A percentile compares a stretch with the other conserved stretches of the same genome.
Conservation (phyloP, 495 filamentous ascomycete genomes). For the Neurospora sp. region DNA sequence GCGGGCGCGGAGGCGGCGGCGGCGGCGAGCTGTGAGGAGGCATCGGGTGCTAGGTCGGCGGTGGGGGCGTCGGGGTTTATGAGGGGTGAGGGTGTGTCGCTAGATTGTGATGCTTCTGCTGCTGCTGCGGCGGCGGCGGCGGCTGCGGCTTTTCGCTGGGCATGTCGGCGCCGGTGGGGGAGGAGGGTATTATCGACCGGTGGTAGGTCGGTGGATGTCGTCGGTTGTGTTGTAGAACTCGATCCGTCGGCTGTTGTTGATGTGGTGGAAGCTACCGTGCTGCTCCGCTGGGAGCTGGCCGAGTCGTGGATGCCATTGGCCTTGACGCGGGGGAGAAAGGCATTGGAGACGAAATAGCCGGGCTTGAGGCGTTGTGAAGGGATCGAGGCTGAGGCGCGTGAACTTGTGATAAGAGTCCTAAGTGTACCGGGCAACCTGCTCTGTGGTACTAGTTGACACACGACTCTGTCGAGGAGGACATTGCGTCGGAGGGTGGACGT, state of each 20-base stretch:
- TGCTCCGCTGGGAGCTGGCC: conserved; percentile 2
- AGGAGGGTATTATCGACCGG: conserved; percentile 18
- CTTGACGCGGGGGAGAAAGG: conserved; percentile 16
- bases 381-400: conserved; percentile 6
- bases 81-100: not conserved
- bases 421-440: not conserved
- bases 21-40: conserved; percentile 68
- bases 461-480: conserved; percentile 3
- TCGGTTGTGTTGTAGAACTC: not conserved
- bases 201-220: conserved; percentile 1
- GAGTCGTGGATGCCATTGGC: conserved; percentile 11
- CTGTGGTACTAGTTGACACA: not conserved
- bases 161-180: conserved; percentile 35
- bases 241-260: conserved; percentile 7
- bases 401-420: conserved; percentile 16
- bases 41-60: conserved; percentile 58
- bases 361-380: conserved; percentile 21
- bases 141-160: conserved; percentile 17
- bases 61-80: conserved; percentile 10
- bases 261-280: not conserved
- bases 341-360: conserved; percentile 35
- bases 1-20: conserved; percentile 57
- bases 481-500: conserved; percentile 14
- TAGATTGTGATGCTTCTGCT: not conserved
- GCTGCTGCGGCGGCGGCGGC: not conserved